Base-by-base conservation (phyloP, 257 asterid genomes). In the Plantago major region DNA sequence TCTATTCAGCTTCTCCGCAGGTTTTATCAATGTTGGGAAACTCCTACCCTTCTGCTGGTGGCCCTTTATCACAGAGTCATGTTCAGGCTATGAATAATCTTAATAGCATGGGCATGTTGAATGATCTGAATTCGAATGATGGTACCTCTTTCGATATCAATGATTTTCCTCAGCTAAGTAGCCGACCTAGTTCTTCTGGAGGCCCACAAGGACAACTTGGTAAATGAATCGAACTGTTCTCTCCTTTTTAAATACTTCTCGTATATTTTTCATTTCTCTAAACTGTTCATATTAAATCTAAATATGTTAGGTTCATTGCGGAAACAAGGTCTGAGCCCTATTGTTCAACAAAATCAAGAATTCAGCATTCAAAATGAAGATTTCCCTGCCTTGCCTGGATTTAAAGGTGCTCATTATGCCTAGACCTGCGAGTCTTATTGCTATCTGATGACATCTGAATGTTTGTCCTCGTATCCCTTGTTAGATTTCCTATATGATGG, bases 321-420 rank as follows among this genome's bases (percentile, higher is more conserved):
- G 70, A 89, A 93, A 74, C 99, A 93, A 79, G 88, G 91, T 71
- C 84, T 85, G 49, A 74, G 87, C 74, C 87, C 95, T 55, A 82
- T 93, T 42, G 92, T 77, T 71, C 99, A 93, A 73, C 99, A 87
- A 79, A 93, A 89, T 79, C 99, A 93, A 72, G 99, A 93, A 76
- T 93, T 93, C 76, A 93, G 97, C 76, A 93, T 93, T 69, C 97
- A 93, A 73, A 89, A 87, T 73, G 99, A 93, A 84, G 99, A 93
- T 75, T 93, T 93, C 65, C 99, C 99, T 40, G 99, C 97, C 66
- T 82, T 93, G 62, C 97, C 96, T 62, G 99, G 99, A 71, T 85
- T 79, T 68, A 93, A 87, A 84, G 99, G 99, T 89, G 70, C 72
- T 62, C 59, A 18, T 57, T 57, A 43, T 59, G 19, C 55, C 40